A percentile compares a stretch with the other conserved stretches of the same genome.
phyloP scores from a whole-genome alignment of 164 flowering plant genomes.

The Kalanchoe fedtschenkoi region DNA sequence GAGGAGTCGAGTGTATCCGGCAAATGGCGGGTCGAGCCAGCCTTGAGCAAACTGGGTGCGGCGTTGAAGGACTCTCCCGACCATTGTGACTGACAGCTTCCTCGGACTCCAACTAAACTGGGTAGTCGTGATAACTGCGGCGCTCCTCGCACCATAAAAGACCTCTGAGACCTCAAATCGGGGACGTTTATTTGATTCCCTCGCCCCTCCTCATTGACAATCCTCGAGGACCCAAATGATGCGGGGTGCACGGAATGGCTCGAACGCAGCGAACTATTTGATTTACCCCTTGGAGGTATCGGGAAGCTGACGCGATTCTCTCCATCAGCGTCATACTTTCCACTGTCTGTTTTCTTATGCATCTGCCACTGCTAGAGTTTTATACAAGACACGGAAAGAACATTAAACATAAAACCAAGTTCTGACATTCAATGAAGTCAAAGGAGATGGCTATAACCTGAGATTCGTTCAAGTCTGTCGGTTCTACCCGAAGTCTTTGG shows the following conservation, averaged over 20 bases:
- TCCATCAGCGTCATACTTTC: slow-evolving; percentile 37
- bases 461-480: slow-evolving; percentile 43
- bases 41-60: slow-evolving; percentile 24
- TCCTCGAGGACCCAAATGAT: slow-evolving; percentile 14
- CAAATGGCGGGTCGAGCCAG: slow-evolving; percentile 17
- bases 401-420: not conserved
- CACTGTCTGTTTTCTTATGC: slow-evolving; percentile 46
- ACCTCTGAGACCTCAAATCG: slow-evolving; percentile 34
- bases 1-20: slow-evolving; percentile 33
- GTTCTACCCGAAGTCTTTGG: slow-evolving; percentile 26
- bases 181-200: slow-evolving; percentile 21
- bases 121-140: slow-evolving; percentile 35
- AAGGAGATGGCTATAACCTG: slow-evolving; percentile 28
- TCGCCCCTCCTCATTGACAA: slow-evolving; percentile 11
- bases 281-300: slow-evolving; percentile 27
- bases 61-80: slow-evolving; percentile 20
- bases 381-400: not conserved
- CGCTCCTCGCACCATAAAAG: slow-evolving; percentile 25
- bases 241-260: slow-evolving; percentile 22
- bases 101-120: slow-evolving; percentile 27
- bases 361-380: slow-evolving; percentile 37
- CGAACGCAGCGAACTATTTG: slow-evolving; percentile 18
- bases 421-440: not conserved
- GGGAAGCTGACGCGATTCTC: slow-evolving; percentile 45
- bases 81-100: slow-evolving; percentile 34